These are phyloP conservation scores for Penicillium sp. DNA, from an alignment of 2,329 filamentous ascomycete genomes.

Conservation along the genomic window DNA sequence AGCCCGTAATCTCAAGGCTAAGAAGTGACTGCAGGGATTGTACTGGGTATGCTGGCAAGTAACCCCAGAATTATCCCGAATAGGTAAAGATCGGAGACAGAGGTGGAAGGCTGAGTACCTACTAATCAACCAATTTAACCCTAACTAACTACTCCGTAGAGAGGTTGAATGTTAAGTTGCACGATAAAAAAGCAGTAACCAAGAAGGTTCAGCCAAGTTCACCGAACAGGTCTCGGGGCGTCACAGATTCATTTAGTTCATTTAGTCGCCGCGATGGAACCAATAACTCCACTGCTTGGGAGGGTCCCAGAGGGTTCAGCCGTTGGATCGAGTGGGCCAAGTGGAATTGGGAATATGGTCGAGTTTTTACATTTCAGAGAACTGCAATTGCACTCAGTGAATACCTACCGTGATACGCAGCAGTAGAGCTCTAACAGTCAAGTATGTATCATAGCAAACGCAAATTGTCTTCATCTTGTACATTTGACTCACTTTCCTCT, in stretches of 20 bases:
- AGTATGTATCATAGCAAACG: too few relatives aligned
- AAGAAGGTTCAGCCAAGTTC: conserved; percentile 14
- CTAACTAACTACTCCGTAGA: too few relatives aligned
- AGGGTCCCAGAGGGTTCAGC: conserved; percentile 21
- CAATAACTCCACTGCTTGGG: conserved; percentile 20
- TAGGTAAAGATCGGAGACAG: conserved; percentile 17
- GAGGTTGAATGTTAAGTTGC: too few relatives aligned
- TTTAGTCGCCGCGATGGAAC: conserved; percentile 21
- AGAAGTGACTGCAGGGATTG: conserved; percentile 7
- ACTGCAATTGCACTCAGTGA: too few relatives aligned
- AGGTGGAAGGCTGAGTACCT: too few relatives aligned
- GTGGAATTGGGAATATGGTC: conserved; percentile 10
- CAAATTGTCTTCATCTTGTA: too few relatives aligned
- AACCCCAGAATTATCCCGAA: conserved; percentile 21
- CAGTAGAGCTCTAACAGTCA: too few relatives aligned
- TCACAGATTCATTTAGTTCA: conserved; percentile 27
- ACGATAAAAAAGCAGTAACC: neutral
- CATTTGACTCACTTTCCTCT: too few relatives aligned
- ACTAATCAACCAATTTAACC: too few relatives aligned
- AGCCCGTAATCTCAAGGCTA: neutral
- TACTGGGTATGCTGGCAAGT: conserved; percentile 11
- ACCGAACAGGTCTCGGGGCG: conserved; percentile 22
- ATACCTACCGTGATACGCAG: too few relatives aligned
- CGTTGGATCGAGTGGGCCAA: conserved; percentile 26
- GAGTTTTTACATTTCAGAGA: too few relatives aligned